Evolutionary conservation across 106 monocot genomes (phyloP).

Genomic region (Apostasia shenzhenica): DNA sequence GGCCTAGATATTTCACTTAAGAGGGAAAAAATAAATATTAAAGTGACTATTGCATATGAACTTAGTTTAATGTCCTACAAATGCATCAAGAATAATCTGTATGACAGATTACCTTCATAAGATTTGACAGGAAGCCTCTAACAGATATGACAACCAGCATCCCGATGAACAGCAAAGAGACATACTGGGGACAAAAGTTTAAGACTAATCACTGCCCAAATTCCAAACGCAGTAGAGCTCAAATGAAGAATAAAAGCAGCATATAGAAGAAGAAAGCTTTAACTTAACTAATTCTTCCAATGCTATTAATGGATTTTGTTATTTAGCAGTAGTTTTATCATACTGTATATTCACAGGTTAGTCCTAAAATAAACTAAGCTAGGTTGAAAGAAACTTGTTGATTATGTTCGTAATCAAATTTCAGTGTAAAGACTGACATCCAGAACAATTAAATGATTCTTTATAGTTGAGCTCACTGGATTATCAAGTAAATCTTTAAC

Average conservation of each 20-base stretch:
- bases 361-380: not conserved
- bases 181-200: constrained; percentile 36
- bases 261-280: no score
- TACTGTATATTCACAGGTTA: not conserved
- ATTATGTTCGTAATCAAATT: no score
- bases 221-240: no score
- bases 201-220: no score
- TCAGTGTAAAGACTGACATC: no score
- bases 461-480: not conserved
- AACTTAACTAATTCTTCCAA: no score
- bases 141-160: constrained; percentile 96
- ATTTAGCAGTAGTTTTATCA: no score
- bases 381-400: not conserved
- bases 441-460: not conserved
- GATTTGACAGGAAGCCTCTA: constrained; percentile 84
- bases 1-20: not conserved
- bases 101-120: constrained; percentile 84
- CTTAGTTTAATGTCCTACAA: no score
- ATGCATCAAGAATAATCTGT: constrained; percentile 8
- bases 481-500: not conserved
- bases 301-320: no score
- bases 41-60: no score
- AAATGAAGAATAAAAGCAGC: no score
- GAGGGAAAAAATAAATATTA: not conserved
- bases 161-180: constrained; percentile 93